Percentiles rank a stretch among this genome's conserved stretches.
These are phyloP conservation scores for Flaveria brownii DNA, from an alignment of 129 eudicot genomes.

Conservation along the genomic window DNA sequence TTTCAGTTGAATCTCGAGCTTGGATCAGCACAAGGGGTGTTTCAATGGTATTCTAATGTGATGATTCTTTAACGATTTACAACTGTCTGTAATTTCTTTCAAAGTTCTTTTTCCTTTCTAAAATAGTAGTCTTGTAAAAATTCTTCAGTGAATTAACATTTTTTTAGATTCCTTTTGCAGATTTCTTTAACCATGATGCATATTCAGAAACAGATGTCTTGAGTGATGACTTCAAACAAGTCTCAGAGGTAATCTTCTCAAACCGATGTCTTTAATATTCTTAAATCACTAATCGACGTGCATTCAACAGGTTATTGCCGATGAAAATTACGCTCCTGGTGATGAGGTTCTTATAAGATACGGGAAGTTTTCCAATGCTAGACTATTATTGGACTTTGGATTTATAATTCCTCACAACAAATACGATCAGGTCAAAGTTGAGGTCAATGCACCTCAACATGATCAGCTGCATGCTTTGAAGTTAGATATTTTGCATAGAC, in stretches of 20 bases:
- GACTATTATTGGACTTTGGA: constrained; percentile 82
- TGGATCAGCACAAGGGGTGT: constrained; percentile 80
- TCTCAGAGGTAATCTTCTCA: constrained; percentile 59
- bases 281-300: constrained; percentile 1
- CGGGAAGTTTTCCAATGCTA: constrained; percentile 75
- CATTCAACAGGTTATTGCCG: constrained; percentile 64
- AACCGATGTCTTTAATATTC: background rate
- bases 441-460: constrained; percentile 52
- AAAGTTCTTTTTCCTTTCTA: background rate
- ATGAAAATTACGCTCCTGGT: constrained; percentile 72
- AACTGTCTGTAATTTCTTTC: background rate
- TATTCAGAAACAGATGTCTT: constrained; percentile 61
- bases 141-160: constrained; percentile 19
- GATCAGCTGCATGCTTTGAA: constrained; percentile 59
- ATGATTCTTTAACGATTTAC: constrained; percentile 10
- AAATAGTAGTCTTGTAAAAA: background rate
- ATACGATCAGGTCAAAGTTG: constrained; percentile 68
- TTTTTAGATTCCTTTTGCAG: constrained; percentile 86
- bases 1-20: constrained; percentile 83
- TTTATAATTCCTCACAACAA: constrained; percentile 64
- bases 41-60: constrained; percentile 54
- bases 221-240: constrained; percentile 49
- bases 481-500: constrained; percentile 56
- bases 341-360: constrained; percentile 85
- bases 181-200: constrained; percentile 80